Base-by-base conservation (phyloP, 202 grass and related monocot species). In the Zizania palustris region DNA sequence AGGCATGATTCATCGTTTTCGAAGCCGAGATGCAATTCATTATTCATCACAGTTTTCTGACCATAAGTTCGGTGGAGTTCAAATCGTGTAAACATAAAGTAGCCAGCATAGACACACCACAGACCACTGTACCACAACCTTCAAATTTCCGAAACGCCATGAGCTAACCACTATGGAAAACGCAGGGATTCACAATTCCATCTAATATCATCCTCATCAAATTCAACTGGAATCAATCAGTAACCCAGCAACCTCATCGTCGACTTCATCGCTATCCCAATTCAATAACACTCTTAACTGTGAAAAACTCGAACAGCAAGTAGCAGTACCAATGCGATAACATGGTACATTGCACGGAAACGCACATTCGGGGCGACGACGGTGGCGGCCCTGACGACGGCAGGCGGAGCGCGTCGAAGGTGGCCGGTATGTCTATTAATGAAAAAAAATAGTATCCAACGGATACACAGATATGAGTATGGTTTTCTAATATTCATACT, bases 291-390 rank as follows among this genome's bases (percentile, higher is more conserved):
- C 5, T 5, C 11, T 4, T 11, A 28, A 28, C 28, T 28, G 4
- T 1, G 11, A 4, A 36, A 41, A 55, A 55, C 51, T 55, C 6
- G n/a, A 55, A 55, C 51, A 1, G 7, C 8, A 9, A 87, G 67
- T 11, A 15, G 7, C 3, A 73, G 11, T 0, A 0, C 1, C 16
- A 6, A 42, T 38, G 37, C 35, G 65, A 0, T 5, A 69, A n/a
- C 41, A 76, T 36, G 55, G 13, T 60, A 59, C 74, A 75, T 20
- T 85, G n/a, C 68, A 60, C 37, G 15, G 55, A 9, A 5, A 44
- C 71, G 21, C 78, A 98, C 95, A 91, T 95, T 98, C 13, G 91
- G 80, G 75, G 91, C 89, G 19, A 98, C 82, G 19, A 88, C 85
- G 9, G 91, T 90, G 33, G 91, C 87, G 7, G 91, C 95, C 71